These are phyloP conservation scores for Trichosporon sp. DNA, from an alignment of 1,284 basidiomycete species.

Conservation along the genomic window DNA sequence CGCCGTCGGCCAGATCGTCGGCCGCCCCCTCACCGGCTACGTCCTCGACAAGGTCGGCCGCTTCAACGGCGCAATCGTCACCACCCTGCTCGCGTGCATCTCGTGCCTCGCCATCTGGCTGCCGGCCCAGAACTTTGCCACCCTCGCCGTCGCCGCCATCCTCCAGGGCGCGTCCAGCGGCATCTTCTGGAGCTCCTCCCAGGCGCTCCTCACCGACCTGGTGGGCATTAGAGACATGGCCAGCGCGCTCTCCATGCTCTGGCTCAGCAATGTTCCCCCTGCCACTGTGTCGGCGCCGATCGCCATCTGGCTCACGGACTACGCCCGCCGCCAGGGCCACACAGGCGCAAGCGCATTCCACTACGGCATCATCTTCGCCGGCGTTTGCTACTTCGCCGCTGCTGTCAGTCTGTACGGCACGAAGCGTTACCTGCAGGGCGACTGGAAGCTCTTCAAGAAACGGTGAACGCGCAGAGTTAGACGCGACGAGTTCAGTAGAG, in stretches of 20 bases:
- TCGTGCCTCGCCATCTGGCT: conserved; percentile 51
- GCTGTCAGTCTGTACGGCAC: conserved; percentile 39
- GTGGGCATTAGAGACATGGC: conserved; percentile 48
- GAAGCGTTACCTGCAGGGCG: conserved; percentile 44
- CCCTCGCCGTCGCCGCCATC: conserved; percentile 49
- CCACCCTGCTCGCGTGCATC: conserved; percentile 46
- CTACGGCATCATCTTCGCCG: conserved; percentile 49
- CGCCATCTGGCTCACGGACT: conserved; percentile 46
- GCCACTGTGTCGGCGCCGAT: conserved; percentile 48
- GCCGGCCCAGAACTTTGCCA: conserved; percentile 44
- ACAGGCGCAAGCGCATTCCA: conserved; percentile 41
- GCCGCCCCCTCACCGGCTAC: conserved; percentile 47
- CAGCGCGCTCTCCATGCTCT: conserved; percentile 49
- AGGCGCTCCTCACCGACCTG: conserved; percentile 20
- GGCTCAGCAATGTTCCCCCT: conserved; percentile 43
- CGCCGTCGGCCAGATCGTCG: conserved; percentile 50
- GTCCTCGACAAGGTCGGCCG: conserved; percentile 48
- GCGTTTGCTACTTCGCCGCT: conserved; percentile 38
- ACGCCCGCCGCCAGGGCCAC: conserved; percentile 33
- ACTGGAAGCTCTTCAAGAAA: conserved; percentile 35
- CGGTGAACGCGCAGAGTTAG: background rate
- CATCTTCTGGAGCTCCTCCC: conserved; percentile 20
- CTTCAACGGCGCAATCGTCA: conserved; percentile 48
- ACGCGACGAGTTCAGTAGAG: no score
- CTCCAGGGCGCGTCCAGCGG: conserved; percentile 43